Conservation (phyloP, 371 early-diverging fungal species). For the Rhizopus arrhizus region DNA sequence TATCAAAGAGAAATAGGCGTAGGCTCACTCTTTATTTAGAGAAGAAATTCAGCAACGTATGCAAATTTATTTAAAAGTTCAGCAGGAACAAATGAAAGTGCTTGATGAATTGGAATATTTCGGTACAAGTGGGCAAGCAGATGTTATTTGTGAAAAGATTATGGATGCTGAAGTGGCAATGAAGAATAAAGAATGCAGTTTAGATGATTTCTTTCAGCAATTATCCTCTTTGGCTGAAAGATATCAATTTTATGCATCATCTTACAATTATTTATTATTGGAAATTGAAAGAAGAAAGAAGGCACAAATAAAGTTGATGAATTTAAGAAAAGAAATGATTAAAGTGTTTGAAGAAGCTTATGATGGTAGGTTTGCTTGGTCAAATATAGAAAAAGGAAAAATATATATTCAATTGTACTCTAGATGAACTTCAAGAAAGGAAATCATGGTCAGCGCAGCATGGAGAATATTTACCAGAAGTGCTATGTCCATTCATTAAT, state of each 20-base stretch:
- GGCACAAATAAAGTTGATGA: conserved; percentile 35
- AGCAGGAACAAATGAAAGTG: conserved; percentile 35
- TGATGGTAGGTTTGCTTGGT: conserved; percentile 19
- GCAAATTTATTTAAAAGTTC: conserved; percentile 32
- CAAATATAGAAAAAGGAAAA: not conserved
- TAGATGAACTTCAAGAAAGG: conserved; percentile 48
- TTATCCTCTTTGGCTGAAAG: conserved; percentile 39
- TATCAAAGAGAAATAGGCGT: not conserved
- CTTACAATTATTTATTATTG: conserved; percentile 41
- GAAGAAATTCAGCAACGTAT: conserved; percentile 38
- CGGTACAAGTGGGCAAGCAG: conserved; percentile 35
- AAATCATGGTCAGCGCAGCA: conserved; percentile 45
- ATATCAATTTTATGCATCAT: conserved; percentile 43
- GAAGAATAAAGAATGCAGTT: conserved; percentile 33
- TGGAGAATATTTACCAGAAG: conserved; percentile 50
- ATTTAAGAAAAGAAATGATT: conserved; percentile 27
- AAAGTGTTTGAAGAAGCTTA: conserved; percentile 38
- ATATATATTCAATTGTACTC: not conserved
- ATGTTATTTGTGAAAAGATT: conserved; percentile 41
- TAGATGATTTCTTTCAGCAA: conserved; percentile 42
- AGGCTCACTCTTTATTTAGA: conserved; percentile 10
- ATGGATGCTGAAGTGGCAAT: conserved; percentile 34
- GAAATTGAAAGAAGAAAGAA: conserved; percentile 46
- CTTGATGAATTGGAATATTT: conserved; percentile 35
- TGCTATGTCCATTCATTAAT: conserved; percentile 49